Evolutionary conservation across 2,329 filamentous ascomycete genomes (phyloP), one percentile per base, ranked within the genome.

Genomic region (Aspergillus phoenicis): DNA sequence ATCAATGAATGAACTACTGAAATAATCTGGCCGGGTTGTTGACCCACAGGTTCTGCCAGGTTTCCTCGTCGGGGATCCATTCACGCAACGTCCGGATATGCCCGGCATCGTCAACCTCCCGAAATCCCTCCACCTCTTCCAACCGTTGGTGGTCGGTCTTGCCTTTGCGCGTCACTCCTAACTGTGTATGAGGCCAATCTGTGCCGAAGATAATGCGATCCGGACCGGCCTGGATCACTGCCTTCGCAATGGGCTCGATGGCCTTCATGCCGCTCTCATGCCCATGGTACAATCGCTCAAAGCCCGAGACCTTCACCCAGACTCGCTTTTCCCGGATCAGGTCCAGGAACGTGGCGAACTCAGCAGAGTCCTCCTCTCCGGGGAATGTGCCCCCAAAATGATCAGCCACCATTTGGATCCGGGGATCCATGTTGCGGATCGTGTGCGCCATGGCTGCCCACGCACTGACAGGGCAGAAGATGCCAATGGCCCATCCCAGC

Each of bases 81-180:
- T 51, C 26, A 17, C 47, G 47, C 47, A 51, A 51, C 13, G 47
- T 51, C 3, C 47, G 47, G 47, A 51, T 51, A 10, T 51, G 47
- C 47, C 30, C 47, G 24, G 47, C 26, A 30, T 51, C 47, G 26
- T 15, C 15, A 3, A 51, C 47, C 47, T 33, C 28, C 8, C 47
- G 47, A 10, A 51, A 51, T 7, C 47, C 47, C 28, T 51, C 47
- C 15, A 51, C 47, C 47, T 51, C 47, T 28, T 51, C 47, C 24
- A 51, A 8, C 5, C 47, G 47, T n/a, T 51, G 47, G 28, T 51
- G 47, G 47, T 51, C 47, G 3, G 47, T 30, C 26, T 51, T 51
- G 47, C 47, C 28, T 17, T 51, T 51, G 28, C 47, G 47, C n/a
- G 47, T 51, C 47, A 51, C 47, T n/a, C 47, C 47, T 13, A 51